These are phyloP conservation scores for Eucalyptus guilfoylei DNA, from an alignment of 345 rosid genomes.

Conservation along the genomic window DNA sequence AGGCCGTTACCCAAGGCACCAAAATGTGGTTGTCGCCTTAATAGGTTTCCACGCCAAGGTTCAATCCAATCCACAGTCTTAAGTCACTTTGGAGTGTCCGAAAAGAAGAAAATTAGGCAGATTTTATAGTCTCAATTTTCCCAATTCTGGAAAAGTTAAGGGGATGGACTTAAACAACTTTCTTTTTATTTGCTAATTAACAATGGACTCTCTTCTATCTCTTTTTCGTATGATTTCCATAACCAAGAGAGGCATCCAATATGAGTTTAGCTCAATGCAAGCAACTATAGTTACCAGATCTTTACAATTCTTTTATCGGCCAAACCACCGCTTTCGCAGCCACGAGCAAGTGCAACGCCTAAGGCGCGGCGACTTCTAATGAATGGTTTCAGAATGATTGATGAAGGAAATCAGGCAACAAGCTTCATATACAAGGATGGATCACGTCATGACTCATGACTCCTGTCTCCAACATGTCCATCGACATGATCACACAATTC, in stretches of 20 bases:
- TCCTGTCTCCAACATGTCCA: not conserved
- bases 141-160: not conserved
- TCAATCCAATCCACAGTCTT: not conserved
- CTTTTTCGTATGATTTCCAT: not conserved
- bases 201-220: not conserved
- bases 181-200: not conserved
- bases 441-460: not conserved
- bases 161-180: not conserved
- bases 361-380: not conserved
- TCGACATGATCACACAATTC: not conserved
- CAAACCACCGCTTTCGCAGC: rapidly evolving
- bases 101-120: not conserved
- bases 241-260: not conserved
- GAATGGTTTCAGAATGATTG: not conserved
- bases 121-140: not conserved
- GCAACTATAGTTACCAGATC: not conserved
- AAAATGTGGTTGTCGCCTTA: not conserved
- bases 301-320: rapidly evolving
- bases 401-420: not conserved
- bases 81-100: not conserved
- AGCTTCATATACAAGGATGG: not conserved
- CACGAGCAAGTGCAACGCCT: not conserved
- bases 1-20: rapidly evolving
- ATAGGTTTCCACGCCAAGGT: not conserved
- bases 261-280: not conserved